Percentiles rank a stretch among this genome's conserved stretches.
These are phyloP conservation scores for Pseudocercospora crystallina DNA, from an alignment of 2,329 filamentous ascomycete genomes.

Conservation along the genomic window DNA sequence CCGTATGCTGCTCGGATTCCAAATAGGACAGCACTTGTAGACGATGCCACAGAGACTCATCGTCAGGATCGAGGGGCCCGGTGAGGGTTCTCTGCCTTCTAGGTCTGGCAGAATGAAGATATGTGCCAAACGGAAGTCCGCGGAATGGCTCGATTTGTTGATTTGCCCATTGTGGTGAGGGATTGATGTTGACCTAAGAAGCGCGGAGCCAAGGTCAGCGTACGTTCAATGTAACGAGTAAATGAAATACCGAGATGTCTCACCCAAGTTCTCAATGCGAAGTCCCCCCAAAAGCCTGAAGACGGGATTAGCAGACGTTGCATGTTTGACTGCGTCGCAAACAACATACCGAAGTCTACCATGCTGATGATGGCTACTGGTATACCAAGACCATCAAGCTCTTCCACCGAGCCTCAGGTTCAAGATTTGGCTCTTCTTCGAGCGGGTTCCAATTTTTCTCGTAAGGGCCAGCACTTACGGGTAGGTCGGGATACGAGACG, in stretches of 20 bases:
- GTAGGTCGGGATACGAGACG: no score
- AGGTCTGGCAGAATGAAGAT: slow-evolving; percentile 29
- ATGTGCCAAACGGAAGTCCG: slow-evolving; percentile 34
- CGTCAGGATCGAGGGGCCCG: slow-evolving; percentile 25
- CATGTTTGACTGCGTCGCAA: not conserved
- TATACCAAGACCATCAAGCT: no score
- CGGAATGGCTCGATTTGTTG: slow-evolving; percentile 31
- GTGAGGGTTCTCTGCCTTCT: slow-evolving; percentile 30
- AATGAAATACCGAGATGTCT: no score
- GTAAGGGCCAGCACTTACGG: no score
- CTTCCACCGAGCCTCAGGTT: no score
- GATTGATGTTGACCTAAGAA: slow-evolving; percentile 27
- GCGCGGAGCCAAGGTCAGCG: no score
- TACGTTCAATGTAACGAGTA: no score
- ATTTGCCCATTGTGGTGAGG: slow-evolving; percentile 35
- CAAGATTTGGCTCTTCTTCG: no score
- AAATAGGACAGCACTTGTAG: slow-evolving; percentile 26
- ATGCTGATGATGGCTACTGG: slow-evolving; percentile 2
- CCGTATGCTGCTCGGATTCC: slow-evolving; percentile 24
- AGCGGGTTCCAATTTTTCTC: no score
- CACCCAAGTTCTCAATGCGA: slow-evolving; percentile 27
- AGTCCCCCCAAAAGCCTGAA: slow-evolving; percentile 32
- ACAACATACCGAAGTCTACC: slow-evolving; percentile 20
- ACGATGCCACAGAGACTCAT: slow-evolving; percentile 27
- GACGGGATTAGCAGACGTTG: not conserved